Base-by-base conservation (phyloP, 345 rosid species). In the Alliaria petiolata region DNA sequence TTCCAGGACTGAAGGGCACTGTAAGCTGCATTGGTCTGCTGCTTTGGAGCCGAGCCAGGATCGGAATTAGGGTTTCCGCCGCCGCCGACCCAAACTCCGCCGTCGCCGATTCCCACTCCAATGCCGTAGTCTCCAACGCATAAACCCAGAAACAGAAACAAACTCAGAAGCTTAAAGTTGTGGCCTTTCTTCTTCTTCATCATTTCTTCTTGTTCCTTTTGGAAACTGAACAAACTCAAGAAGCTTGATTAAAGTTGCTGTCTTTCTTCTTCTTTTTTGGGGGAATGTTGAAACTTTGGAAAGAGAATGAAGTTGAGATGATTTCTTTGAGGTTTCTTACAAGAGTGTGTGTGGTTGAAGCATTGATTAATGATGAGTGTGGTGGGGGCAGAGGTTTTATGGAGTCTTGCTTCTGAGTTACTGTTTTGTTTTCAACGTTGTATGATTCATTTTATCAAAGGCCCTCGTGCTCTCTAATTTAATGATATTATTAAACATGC, bases 1-100 rank as follows among this genome's bases (percentile, higher is more conserved):
- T 91, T 93, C 98, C 98, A 93, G 1, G 91, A 82, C 49, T 93
- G 97, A n/a, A 93, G 86, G 28, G 95, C 96, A 39, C 69, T 53
- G 83, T 84, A 90, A 77, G 93, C 90, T 67, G 62, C 56, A 33
- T 16, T 43, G 51, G 74, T 62, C 16, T 76, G 42, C 3, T 69
- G 66, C 3, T 26, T 52, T 51, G 66, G 68, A 43, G 79, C 36
- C 36, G 62, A 45, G 3, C 19, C 40, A 42, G 75, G 70, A 49
- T 55, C 16, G 6, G 66, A 22, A 55, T 16, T 64, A 63, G 62
- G 70, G 71, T 26, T 58, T 58, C 80, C 68, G 0, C 53, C 69
- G 26, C 60, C 74, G 49, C 73, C 73, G 33, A 61, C 38, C 74
- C 69, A 67, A 47, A 44, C 80, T 6, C 83, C 85, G 1, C 76